A percentile compares a stretch with the other conserved stretches of the same genome.
These are phyloP conservation scores for Telopea speciosissima DNA, from an alignment of 177 flowering plant species.

Conservation along the genomic window DNA sequence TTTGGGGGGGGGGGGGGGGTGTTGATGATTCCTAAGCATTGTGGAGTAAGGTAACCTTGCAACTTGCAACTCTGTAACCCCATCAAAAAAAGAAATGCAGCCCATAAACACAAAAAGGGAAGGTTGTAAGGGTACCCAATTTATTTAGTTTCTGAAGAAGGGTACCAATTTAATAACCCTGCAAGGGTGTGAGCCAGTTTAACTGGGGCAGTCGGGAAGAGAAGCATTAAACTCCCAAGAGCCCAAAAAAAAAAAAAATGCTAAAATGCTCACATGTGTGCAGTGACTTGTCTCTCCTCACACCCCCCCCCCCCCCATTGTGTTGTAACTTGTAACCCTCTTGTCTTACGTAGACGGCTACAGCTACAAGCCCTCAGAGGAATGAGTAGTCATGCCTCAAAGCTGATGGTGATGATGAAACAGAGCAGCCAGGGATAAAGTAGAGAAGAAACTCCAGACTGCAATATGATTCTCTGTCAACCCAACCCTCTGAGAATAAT, in stretches of 20 bases:
- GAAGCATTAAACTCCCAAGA: neutral
- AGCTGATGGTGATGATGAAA: constrained; percentile 12
- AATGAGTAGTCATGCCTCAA: constrained; percentile 21
- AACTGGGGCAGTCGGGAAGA: neutral
- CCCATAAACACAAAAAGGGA: neutral
- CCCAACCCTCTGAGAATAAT: neutral
- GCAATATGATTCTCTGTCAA: neutral
- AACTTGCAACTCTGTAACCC: too few relatives aligned
- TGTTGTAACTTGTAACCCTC: neutral
- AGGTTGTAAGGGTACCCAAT: too few relatives aligned
- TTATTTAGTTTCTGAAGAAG: too few relatives aligned
- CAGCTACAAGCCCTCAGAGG: neutral
- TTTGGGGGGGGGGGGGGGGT: too few relatives aligned
- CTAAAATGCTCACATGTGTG: neutral
- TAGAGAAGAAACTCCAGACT: neutral
- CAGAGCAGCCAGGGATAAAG: neutral
- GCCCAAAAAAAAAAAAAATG: neutral
- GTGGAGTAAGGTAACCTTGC: too few relatives aligned
- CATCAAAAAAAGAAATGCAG: neutral
- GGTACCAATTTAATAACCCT: neutral
- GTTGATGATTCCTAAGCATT: too few relatives aligned
- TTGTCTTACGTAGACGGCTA: neutral
- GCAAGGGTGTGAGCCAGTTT: neutral
- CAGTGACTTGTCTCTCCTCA: neutral
- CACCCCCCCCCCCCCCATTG: too few relatives aligned